Conservation (phyloP, 352 stramenopile genomes). For the Phytophthora sansomeana region DNA sequence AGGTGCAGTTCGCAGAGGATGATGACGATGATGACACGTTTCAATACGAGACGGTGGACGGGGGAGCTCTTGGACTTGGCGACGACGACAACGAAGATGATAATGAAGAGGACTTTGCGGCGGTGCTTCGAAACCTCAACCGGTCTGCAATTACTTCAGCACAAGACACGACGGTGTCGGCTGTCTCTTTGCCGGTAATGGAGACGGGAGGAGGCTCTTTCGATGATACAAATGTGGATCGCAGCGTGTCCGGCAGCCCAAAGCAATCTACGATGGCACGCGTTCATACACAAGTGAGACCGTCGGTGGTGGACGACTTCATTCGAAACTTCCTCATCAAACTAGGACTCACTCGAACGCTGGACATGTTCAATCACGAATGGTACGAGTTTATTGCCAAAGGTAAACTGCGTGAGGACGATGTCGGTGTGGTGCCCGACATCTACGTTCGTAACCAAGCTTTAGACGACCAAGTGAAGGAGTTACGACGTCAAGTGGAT, state of each 20-base stretch:
- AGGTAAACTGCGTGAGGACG: conserved; percentile 91
- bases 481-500: conserved; percentile 85
- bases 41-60: conserved; percentile 82
- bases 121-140: conserved; percentile 77
- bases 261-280: conserved; percentile 32
- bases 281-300: conserved; percentile 76
- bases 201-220: conserved; percentile 8
- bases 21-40: conserved; percentile 87
- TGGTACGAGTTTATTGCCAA: conserved; percentile 96
- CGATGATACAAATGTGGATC: conserved; percentile 22
- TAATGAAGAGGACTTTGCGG: conserved; percentile 90
- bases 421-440: conserved; percentile 92
- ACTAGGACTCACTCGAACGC: conserved; percentile 86
- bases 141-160: conserved; percentile 53
- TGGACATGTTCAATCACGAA: conserved; percentile 96
- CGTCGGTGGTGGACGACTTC: conserved; percentile 94
- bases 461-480: conserved; percentile 91
- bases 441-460: conserved; percentile 95
- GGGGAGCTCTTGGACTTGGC: conserved; percentile 52
- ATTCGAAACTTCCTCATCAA: conserved; percentile 97
- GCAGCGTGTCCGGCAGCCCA: conserved; percentile 32
- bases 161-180: conserved; percentile 24
- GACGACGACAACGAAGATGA: conserved; percentile 83
- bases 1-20: conserved; percentile 86
- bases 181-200: conserved; percentile 11